Conservation (phyloP, 352 stramenopile genomes). For the Peronosclerospora sorghi region DNA sequence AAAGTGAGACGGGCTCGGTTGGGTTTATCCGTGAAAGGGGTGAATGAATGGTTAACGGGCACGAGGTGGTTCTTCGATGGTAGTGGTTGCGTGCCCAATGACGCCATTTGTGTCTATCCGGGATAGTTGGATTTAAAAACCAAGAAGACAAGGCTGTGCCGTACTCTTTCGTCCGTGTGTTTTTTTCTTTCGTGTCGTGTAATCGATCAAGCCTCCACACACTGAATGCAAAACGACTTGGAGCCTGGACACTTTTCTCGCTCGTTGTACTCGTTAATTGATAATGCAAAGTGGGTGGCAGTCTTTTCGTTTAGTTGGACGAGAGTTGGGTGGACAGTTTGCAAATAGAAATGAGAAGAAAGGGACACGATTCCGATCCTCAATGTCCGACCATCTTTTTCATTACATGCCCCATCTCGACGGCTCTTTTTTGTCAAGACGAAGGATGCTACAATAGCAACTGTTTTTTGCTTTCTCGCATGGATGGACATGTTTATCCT, state of each 20-base stretch:
- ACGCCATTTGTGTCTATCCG: constrained; percentile 12
- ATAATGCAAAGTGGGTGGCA: constrained; percentile 10
- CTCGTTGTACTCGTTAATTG: too few species aligned
- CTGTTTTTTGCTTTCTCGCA: background rate
- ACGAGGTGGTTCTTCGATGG: too few species aligned
- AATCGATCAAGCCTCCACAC: too few species aligned
- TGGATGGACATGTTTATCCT: background rate
- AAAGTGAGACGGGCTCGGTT: too few species aligned
- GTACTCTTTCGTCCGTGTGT: constrained; percentile 5
- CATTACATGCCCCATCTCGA: constrained; percentile 6
- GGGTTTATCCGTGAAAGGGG: too few species aligned
- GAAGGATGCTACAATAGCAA: too few species aligned
- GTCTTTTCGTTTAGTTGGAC: constrained; percentile 6
- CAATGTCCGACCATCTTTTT: constrained; percentile 17
- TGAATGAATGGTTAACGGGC: too few species aligned
- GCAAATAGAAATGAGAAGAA: constrained; percentile 26
- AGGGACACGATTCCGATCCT: constrained; percentile 8
- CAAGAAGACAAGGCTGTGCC: constrained; percentile 2
- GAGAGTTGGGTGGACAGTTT: constrained; percentile 12
- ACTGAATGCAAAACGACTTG: too few species aligned
- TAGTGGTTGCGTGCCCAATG: background rate
- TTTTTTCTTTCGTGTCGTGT: background rate
- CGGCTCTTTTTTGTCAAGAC: constrained; percentile 18
- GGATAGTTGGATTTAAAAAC: constrained; percentile 13
- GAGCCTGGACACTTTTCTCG: too few species aligned